Evolutionary conservation across 208 protist species (phyloP), one percentile per base, ranked within the genome.

Genomic region (Leishmania martiniquensis): DNA sequence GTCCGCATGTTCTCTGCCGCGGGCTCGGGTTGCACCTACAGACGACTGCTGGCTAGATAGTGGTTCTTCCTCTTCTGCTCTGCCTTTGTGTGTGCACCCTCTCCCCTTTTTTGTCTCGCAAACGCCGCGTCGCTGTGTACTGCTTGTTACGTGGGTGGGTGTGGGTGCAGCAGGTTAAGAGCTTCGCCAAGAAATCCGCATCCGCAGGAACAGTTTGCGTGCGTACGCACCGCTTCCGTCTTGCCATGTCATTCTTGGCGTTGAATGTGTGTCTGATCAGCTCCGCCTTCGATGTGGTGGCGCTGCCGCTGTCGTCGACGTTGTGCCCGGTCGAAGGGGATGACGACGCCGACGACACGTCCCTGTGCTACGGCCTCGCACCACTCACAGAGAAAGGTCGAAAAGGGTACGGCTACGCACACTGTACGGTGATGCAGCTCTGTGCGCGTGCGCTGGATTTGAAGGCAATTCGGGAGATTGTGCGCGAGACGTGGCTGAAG

Each of bases 191-290:
- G 6, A 17, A 67, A 67, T 67, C 62, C 17, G 37, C 37, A 44
- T 67, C 15, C 4, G 5, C 62, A 25, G 37, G 44, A 67, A 15
- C 62, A 44, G 62, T 45, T 32, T 45, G 62, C 2, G 65, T 69
- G 42, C 34, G 42, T n/a, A 22, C 12, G 37, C 65, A 49, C 22
- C 65, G 42, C 65, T 47, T 44, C 42, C 65, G 7, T 69, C 25
- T n/a, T 9, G 37, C 44, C 62, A 93, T 89, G 84, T 89, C 88
- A 15, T 73, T 94, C 29, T 80, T 94, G 15, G 92, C 85, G 6
- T 57, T 96, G n/a, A 94, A 93, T 44, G 82, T 96, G 42, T 94
- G 88, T 66, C 72, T 96, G 1, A 78, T 93, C n/a, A 89, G 87
- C 68, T 85, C 81, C 45, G 71, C 81, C 78, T 94, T 96, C 76